Percentiles rank a stretch among this genome's conserved stretches.
phyloP scores from a whole-genome alignment of 306 rosid genomes.

The Vigna hirtella region DNA sequence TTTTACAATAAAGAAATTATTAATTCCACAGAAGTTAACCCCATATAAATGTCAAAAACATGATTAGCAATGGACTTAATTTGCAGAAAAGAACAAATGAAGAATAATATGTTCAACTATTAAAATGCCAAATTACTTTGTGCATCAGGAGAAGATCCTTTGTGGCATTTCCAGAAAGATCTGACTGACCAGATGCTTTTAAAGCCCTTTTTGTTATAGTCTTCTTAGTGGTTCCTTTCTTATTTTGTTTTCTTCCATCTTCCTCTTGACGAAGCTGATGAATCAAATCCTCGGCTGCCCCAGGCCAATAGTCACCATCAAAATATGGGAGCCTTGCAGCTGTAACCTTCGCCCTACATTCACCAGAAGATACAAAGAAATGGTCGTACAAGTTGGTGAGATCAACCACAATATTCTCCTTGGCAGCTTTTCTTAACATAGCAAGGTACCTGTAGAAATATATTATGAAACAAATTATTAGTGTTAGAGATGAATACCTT shows the following conservation, averaged over 20 bases:
- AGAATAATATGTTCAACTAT: not conserved
- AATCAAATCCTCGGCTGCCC: constrained; percentile 98
- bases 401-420: constrained; percentile 83
- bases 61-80: constrained; percentile 29
- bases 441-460: constrained; percentile 75
- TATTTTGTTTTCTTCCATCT: constrained; percentile 92
- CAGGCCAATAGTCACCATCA: constrained; percentile 99
- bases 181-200: constrained; percentile 95
- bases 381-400: constrained; percentile 93
- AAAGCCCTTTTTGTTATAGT: constrained; percentile 91
- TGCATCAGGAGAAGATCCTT: constrained; percentile 98
- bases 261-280: constrained; percentile 96
- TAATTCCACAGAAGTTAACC: not conserved
- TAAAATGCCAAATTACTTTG: constrained; percentile 50
- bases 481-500: constrained; percentile 44
- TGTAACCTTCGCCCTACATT: constrained; percentile 89
- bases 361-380: constrained; percentile 86
- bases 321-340: constrained; percentile 97
- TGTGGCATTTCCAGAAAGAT: constrained; percentile 92
- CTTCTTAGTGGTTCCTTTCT: constrained; percentile 88
- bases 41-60: constrained; percentile 7
- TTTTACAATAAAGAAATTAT: constrained; percentile 30
- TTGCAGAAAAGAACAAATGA: constrained; percentile 15
- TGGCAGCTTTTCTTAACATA: constrained; percentile 93
- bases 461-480: constrained; percentile 33